Evolutionary conservation across 1,139 yeast species (phyloP).

Genomic region (Geotrichum citri-aurantii): DNA sequence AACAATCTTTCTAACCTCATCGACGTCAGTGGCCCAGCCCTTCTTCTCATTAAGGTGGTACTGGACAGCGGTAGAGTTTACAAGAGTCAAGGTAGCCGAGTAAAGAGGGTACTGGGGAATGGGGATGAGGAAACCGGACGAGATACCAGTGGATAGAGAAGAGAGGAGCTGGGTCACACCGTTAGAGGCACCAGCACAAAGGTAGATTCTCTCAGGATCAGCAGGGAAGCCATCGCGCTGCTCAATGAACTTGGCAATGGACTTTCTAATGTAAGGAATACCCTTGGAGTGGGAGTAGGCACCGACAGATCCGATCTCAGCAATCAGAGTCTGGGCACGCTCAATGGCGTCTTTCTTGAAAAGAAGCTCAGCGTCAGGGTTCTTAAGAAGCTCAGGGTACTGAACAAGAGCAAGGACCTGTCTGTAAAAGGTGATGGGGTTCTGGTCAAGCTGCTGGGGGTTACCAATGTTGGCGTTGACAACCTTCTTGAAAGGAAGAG

Average conservation of each 20-base stretch:
- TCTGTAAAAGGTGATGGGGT: conserved; percentile 91
- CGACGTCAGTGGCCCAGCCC: conserved; percentile 78
- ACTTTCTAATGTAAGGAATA: conserved; percentile 58
- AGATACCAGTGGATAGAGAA: conserved; percentile 57
- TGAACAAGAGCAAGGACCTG: conserved; percentile 82
- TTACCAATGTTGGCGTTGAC: conserved; percentile 93
- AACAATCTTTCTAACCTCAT: conserved; percentile 55
- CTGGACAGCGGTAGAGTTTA: conserved; percentile 78
- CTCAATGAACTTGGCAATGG: conserved; percentile 74
- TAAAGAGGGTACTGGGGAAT: conserved; percentile 97
- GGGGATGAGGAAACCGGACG: conserved; percentile 85
- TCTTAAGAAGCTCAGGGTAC: conserved; percentile 62
- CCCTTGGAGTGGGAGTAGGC: conserved; percentile 96
- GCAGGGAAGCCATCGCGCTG: conserved; percentile 65
- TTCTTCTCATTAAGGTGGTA: conserved; percentile 75
- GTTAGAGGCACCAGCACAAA: conserved; percentile 91
- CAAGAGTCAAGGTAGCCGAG: conserved; percentile 83
- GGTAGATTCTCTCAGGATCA: conserved; percentile 63
- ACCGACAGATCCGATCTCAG: conserved; percentile 74
- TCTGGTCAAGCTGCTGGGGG: conserved; percentile 93
- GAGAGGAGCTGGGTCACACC: conserved; percentile 77
- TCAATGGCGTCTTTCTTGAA: conserved; percentile 67
- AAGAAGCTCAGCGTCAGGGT: conserved; percentile 30
- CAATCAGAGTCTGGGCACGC: conserved; percentile 59
- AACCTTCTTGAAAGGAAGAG: conserved; percentile 70